Evolutionary conservation across 148 eudicot species (phyloP), one percentile per base, ranked within the genome.

Genomic region (Vaccinium macrocarpon): DNA sequence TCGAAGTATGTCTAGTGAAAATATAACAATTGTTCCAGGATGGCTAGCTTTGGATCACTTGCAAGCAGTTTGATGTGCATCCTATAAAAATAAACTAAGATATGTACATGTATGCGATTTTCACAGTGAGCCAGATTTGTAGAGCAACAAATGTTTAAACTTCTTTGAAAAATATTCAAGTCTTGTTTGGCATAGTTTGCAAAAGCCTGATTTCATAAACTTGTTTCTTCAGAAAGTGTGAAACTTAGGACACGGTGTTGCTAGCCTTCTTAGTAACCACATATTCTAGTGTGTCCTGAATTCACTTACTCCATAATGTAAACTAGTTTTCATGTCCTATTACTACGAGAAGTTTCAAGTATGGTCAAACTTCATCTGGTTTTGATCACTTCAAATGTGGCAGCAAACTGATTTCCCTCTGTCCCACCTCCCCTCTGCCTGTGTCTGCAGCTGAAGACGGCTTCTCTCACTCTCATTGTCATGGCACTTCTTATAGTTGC

Each of bases 401-500:
- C 32, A 4, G 50, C 50, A 46, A 21, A 51, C 49, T 51, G 56
- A 77, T 68, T 68, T 27, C 73, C 71, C 9, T 10, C 12, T 50
- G 21, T 11, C 38, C 21, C 80, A 5, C 32, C 38, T 21, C 19
- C 46, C 11, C 57, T 51, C 6, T 83, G 76, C 29, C 11, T 81
- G 15, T 88, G 42, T 57, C 49, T 88, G 88, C 94, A 94, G 98
- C 89, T 95, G 88, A 91, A 91, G 88, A 96, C 98, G 8, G 95
- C 98, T 74, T 85, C 87, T 15, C 89, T 95, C 81, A 91, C 98
- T 50, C 98, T 95, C 53, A 84, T 93, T 83, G 90, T 94, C 35
- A 94, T 96, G 64, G 95, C 92, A 8, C 74, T 91, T 84, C 93
- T 94, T 23, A 93, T 94, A 49, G 93, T 96, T 76, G 92, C 96